A percentile compares a stretch with the other conserved stretches of the same genome.
Conservation (phyloP, 495 filamentous ascomycete species). For the Aspergillus heteromorphus region DNA sequence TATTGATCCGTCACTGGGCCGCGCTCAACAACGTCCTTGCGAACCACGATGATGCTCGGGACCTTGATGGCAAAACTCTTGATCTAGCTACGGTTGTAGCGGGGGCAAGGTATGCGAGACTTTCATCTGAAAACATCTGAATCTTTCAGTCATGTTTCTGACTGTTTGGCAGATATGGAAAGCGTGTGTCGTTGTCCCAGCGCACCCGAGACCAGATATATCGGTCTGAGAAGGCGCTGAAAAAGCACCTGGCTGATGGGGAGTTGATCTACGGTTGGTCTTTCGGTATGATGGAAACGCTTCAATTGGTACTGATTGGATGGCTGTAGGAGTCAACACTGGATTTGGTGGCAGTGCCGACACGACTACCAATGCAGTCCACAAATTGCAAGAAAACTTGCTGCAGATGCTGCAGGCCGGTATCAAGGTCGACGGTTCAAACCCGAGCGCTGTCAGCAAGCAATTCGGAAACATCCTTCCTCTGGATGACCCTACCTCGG, state of each 20-base stretch:
- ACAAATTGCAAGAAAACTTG: not conserved
- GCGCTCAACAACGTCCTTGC: not conserved
- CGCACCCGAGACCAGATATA: not conserved
- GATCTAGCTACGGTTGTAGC: not conserved
- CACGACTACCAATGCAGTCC: not conserved
- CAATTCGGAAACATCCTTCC: not conserved
- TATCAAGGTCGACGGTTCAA: not conserved
- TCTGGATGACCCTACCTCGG: not conserved
- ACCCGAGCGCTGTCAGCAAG: not conserved
- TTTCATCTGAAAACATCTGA: not conserved
- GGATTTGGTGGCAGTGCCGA: not conserved
- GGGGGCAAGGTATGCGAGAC: not conserved
- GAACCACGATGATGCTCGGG: not conserved
- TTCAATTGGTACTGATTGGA: not conserved
- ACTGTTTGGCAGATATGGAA: not conserved
- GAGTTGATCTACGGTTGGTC: conserved; percentile 1
- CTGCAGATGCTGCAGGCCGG: not conserved
- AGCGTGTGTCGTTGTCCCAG: not conserved
- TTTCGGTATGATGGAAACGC: not conserved
- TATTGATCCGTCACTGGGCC: not conserved
- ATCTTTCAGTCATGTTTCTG: not conserved
- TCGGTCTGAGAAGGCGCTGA: not conserved
- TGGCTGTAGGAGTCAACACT: not conserved
- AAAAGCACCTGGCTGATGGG: not conserved
- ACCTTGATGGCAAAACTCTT: not conserved